Evolutionary conservation across 805 yeast genomes (phyloP), one percentile per base, ranked within the genome.

Genomic region (Candida boidinii): DNA sequence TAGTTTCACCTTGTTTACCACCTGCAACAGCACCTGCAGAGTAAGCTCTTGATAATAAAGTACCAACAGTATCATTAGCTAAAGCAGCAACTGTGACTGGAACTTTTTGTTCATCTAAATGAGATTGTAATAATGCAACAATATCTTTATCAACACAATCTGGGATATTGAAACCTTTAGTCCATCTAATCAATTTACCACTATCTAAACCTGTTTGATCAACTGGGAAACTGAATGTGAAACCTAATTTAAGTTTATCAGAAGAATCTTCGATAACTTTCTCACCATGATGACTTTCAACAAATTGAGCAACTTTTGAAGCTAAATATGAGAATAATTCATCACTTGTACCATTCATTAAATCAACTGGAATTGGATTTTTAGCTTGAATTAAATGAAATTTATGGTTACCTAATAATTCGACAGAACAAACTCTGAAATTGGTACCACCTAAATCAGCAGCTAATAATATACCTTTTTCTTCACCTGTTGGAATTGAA

Each of bases 381-480:
- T 90, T 88, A 31, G 76, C 61, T 54, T 90, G 96, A 43, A 74
- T 73, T 39, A 88, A 60, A 17, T 70, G 65, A 55, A 79, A 87
- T n/a, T 90, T 78, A 44, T 83, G 85, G 49, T 78, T 78, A 33
- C 94, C 94, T 31, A 69, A 64, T 46, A 90, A 67, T 23, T 68
- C 55, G 20, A 90, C 88, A 2, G 96, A 86, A 53, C 96, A 87
- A 17, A 92, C 95, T 49, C 98, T 70, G 61, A 90, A 86, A 56
- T 92, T 88, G 37, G 97, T 88, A 31, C 97, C 97, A 41, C 98
- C 98, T 33, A 90, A 67, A 53, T 90, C 97, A 4, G 92, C 95
- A 34, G 97, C 97, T 39, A 90, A 62, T 41, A 70, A 75, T 25
- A 83, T 65, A 28, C 97, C 97, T 35, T 64, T 66, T 54, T 90